phyloP scores from a whole-genome alignment of 2,329 filamentous ascomycete species.

The Pseudocercospora fuligena region DNA sequence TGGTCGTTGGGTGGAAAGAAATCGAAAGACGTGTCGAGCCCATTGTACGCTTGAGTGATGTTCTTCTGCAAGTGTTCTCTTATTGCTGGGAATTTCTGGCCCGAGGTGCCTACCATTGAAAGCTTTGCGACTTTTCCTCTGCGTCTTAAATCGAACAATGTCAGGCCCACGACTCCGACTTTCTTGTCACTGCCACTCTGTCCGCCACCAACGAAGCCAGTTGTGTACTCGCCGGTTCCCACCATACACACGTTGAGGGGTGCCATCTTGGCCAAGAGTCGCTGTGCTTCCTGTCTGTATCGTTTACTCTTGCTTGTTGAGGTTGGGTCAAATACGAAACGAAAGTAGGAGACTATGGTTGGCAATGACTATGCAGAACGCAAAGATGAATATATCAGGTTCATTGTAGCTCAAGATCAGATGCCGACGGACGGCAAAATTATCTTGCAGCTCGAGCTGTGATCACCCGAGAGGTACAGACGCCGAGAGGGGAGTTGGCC shows the following conservation, averaged over 20 bases:
- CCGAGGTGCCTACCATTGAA: conserved; percentile 88
- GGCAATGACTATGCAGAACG: neutral
- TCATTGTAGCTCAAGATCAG: conserved; percentile 9
- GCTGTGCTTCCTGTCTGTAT: neutral
- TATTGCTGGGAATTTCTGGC: conserved; percentile 88
- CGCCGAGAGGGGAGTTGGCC: conserved; percentile 5
- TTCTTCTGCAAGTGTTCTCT: conserved; percentile 87
- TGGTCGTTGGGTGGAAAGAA: conserved; percentile 78
- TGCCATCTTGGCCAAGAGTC: conserved; percentile 44
- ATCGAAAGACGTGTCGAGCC: conserved; percentile 81
- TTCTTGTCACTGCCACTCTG: conserved; percentile 93
- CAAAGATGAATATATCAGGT: neutral
- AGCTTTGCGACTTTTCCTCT: conserved; percentile 86
- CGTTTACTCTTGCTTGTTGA: neutral
- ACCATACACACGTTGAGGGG: conserved; percentile 61
- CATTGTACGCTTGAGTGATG: conserved; percentile 79
- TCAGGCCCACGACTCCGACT: conserved; percentile 88
- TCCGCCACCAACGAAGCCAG: conserved; percentile 84
- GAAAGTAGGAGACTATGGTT: neutral
- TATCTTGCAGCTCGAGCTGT: neutral
- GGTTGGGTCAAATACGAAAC: neutral
- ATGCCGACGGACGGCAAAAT: conserved; percentile 20
- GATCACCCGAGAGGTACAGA: conserved; percentile 13
- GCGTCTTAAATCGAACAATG: conserved; percentile 84
- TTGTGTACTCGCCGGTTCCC: conserved; percentile 95